Evolutionary conservation across 1,139 yeast genomes (phyloP), one percentile per base, ranked within the genome.

Genomic region (Kluyveromyces marxianus): DNA sequence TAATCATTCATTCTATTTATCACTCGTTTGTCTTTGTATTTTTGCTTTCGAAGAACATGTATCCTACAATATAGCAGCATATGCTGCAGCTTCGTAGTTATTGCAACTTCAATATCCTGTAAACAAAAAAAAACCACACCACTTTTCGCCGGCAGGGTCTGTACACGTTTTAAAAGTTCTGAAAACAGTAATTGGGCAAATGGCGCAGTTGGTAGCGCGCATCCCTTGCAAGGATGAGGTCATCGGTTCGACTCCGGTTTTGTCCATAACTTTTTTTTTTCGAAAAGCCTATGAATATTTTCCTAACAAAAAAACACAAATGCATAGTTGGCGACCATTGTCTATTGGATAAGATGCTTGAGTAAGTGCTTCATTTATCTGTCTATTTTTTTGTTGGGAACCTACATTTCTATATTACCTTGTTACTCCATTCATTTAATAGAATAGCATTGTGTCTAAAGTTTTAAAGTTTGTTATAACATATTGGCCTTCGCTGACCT

Each of bases 171-270:
- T 14, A 14, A 14, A 14, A 14, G 21, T 14, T 14, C 21, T 14
- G 21, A 14, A 14, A 14, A 14, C 21, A 14, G 21, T 14, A 14
- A 14, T 14, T 37, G 61, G 61, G 61, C 61, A 54, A 54, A 51
- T 57, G 59, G 61, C 61, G 59, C 61, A 57, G 61, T 56, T 57
- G 61, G 61, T 57, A 57, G 61, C 61, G 61, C 61, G 61, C 59
- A 53, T 54, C 60, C 61, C 59, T 57, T 57, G 61, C 61, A 57
- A 54, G 61, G 59, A 55, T 53, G 60, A 57, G 61, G 62, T 57
- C 62, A 56, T 52, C 59, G 60, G 62, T 58, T 58, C 62, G 60
- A 58, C 49, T 56, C 62, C 62, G 59, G 60, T 57, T 51, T 54
- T 54, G 62, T 58, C 62, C 61, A 58, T 41, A 42, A 27, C 24